These are phyloP conservation scores for Grammothele lineata DNA, from an alignment of 768 basidiomycete species.

Conservation along the genomic window DNA sequence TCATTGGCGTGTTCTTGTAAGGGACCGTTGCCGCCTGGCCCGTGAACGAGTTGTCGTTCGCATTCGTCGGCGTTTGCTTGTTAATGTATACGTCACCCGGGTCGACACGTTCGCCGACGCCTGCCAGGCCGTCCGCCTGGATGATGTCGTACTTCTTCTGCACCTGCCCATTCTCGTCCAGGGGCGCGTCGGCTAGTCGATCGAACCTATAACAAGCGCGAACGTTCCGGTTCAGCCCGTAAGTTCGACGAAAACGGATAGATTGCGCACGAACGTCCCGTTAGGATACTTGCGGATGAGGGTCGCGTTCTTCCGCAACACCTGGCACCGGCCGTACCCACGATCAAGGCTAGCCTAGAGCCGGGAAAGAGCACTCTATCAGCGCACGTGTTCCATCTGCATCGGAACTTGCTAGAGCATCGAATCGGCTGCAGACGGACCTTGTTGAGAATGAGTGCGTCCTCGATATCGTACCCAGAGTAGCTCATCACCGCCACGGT, in stretches of 20 bases:
- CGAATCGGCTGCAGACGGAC: slow-evolving; percentile 31
- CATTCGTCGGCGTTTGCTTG: slow-evolving; percentile 93
- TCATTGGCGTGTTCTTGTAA: slow-evolving; percentile 90
- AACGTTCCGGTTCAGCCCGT: slow-evolving; percentile 1
- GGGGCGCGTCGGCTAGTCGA: slow-evolving; percentile 87
- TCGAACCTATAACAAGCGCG: slow-evolving; percentile 70
- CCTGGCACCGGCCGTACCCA: slow-evolving; percentile 97
- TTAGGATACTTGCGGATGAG: slow-evolving; percentile 96
- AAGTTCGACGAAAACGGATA: slow-evolving; percentile 1
- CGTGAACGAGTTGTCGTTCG: slow-evolving; percentile 86
- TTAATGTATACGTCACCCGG: slow-evolving; percentile 94
- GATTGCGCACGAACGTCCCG: slow-evolving; percentile 72
- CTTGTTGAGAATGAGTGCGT: slow-evolving; percentile 94
- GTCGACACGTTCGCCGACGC: slow-evolving; percentile 91
- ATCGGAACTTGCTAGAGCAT: background rate
- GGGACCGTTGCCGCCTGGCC: slow-evolving; percentile 79
- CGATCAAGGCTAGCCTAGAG: slow-evolving; percentile 88
- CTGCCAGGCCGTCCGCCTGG: slow-evolving; percentile 88
- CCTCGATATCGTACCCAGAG: slow-evolving; percentile 99
- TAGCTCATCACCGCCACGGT: slow-evolving; percentile 99
- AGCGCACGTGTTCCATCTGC: background rate
- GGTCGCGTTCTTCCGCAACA: slow-evolving; percentile 91
- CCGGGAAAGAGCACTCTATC: slow-evolving; percentile 1
- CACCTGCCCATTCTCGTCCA: slow-evolving; percentile 74
- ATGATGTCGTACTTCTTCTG: slow-evolving; percentile 89